phyloP scores from a whole-genome alignment of 73 alveolate species.

The Stentor coeruleus region DNA sequence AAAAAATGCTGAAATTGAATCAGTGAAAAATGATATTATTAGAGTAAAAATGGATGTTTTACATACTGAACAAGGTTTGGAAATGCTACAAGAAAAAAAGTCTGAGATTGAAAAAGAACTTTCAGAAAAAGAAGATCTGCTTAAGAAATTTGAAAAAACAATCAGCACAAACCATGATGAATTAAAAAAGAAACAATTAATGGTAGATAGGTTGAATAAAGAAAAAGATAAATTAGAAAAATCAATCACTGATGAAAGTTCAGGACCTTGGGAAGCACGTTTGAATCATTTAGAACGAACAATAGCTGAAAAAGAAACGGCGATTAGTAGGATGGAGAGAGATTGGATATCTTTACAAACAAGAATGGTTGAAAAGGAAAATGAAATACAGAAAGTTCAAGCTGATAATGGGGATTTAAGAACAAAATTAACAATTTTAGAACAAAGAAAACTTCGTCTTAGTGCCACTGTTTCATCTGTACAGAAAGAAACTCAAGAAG shows the following conservation, averaged over 20 bases:
- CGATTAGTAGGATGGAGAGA: conserved; percentile 78
- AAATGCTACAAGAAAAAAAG: conserved; percentile 80
- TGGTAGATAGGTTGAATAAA: conserved; percentile 92
- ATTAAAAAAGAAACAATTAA: conserved; percentile 87
- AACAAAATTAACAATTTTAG: conserved; percentile 85
- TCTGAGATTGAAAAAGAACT: conserved; percentile 86
- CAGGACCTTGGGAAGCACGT: conserved; percentile 93
- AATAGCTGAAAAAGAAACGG: conserved; percentile 68
- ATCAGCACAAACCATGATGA: conserved; percentile 86
- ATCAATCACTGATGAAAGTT: conserved; percentile 78
- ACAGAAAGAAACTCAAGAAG: conserved; percentile 89
- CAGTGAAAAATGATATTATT: conserved; percentile 91
- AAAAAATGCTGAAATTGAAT: conserved; percentile 89
- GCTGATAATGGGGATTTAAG: conserved; percentile 75
- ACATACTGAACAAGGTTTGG: conserved; percentile 86
- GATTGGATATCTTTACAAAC: conserved; percentile 95
- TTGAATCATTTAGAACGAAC: conserved; percentile 75
- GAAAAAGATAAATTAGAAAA: conserved; percentile 85
- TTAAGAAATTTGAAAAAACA: conserved; percentile 73
- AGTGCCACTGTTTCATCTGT: conserved; percentile 70
- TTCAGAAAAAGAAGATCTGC: conserved; percentile 83
- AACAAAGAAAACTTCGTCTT: conserved; percentile 89
- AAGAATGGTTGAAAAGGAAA: conserved; percentile 81
- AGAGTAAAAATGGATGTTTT: conserved; percentile 95
- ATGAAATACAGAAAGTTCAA: conserved; percentile 63